Conservation (phyloP, 176 grass and related monocot species). For the Carex cristatella region DNA sequence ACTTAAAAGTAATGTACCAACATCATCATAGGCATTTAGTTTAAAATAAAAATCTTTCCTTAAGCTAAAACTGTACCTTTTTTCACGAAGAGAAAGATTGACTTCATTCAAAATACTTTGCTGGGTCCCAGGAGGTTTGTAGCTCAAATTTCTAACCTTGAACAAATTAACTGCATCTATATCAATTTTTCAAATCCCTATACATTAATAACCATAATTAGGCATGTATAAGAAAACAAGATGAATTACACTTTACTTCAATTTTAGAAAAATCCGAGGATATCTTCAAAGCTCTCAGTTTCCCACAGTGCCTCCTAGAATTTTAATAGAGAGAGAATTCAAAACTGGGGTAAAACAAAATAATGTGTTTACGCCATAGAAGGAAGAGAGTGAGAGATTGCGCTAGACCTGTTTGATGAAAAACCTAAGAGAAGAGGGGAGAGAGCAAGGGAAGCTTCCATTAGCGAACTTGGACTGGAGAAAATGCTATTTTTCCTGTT, state of each 20-base stretch:
- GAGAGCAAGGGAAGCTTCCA: neutral
- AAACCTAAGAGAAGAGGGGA: neutral
- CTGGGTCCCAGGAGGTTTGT: conserved; percentile 67
- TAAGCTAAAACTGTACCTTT: conserved; percentile 37
- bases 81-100: conserved; percentile 57
- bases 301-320: conserved; percentile 1
- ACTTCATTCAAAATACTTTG: conserved; percentile 59
- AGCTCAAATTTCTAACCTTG: conserved; percentile 70
- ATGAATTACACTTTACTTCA: neutral
- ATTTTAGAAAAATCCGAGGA: conserved; percentile 21
- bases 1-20: neutral
- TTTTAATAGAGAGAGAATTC: neutral
- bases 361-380: neutral
- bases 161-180: conserved; percentile 38
- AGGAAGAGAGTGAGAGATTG: neutral
- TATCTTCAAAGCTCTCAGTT: conserved; percentile 7
- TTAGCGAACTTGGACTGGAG: neutral
- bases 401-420: conserved; percentile 14
- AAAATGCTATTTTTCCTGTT: too few relatives aligned
- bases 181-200: neutral
- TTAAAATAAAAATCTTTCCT: neutral
- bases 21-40: neutral
- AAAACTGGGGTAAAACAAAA: neutral
- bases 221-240: neutral
- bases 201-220: neutral